Evolutionary conservation across 2,329 filamentous ascomycete species (phyloP).

Genomic region (Nothomitra cinnamomea): DNA sequence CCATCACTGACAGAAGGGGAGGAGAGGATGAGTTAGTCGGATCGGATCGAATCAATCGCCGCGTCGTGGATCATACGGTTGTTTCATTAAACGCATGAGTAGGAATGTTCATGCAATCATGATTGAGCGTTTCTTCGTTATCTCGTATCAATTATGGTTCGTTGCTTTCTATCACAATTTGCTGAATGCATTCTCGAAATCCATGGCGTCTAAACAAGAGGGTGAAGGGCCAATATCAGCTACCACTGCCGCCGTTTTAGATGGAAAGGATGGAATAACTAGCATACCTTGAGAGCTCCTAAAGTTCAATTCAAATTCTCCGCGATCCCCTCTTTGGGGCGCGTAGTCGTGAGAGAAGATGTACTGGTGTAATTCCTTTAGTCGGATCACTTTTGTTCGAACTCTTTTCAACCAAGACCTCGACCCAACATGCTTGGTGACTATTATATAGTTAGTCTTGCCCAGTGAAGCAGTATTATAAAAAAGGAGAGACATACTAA

Average conservation of each 20-base stretch:
- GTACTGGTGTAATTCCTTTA: not conserved
- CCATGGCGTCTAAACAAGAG: not conserved
- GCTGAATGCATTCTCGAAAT: constrained; percentile 1
- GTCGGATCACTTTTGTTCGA: not conserved
- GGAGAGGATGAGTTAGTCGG: too few relatives aligned
- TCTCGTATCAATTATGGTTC: constrained; percentile 4
- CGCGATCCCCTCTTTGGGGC: not conserved
- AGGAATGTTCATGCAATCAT: not conserved
- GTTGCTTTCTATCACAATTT: constrained; percentile 1
- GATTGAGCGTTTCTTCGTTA: not conserved
- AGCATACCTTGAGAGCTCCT: not conserved
- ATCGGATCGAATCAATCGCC: not conserved
- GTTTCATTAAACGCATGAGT: not conserved
- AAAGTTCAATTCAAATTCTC: not conserved
- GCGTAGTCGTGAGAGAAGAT: constrained; percentile 5
- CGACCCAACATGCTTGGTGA: constrained; percentile 3
- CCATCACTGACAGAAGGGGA: too few relatives aligned
- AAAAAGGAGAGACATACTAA: constrained; percentile 25
- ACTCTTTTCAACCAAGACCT: constrained; percentile 4
- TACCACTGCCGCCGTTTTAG: not conserved
- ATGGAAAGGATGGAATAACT: not conserved
- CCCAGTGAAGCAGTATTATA: not conserved
- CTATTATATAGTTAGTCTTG: not conserved
- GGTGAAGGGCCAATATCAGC: not conserved
- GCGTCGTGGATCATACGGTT: not conserved